Conservation (phyloP, 1,139 yeast genomes). For the Sugiyamaella sp. region DNA sequence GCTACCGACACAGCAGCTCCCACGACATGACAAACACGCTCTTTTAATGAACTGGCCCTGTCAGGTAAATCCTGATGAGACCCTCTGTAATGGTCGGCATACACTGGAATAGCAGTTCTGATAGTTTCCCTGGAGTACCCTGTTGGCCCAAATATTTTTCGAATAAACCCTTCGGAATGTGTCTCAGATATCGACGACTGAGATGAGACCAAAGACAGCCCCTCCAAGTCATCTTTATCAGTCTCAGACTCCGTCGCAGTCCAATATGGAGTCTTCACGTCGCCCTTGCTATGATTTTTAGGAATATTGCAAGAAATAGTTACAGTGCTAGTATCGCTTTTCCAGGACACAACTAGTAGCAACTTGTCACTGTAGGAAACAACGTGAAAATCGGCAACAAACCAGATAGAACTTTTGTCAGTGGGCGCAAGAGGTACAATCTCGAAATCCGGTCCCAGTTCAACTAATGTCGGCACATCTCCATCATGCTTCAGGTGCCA, state of each 20-base stretch:
- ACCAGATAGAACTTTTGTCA: slow-evolving; percentile 53
- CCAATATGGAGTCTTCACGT: slow-evolving; percentile 7
- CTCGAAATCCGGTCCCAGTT: slow-evolving; percentile 40
- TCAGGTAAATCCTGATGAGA: slow-evolving; percentile 11
- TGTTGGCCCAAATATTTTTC: slow-evolving; percentile 53
- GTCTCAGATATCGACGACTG: slow-evolving; percentile 33
- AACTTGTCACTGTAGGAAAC: slow-evolving; percentile 35
- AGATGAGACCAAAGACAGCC: not conserved
- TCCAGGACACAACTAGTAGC: slow-evolving; percentile 56
- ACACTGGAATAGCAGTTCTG: slow-evolving; percentile 48
- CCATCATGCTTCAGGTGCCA: slow-evolving; percentile 43
- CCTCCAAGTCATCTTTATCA: slow-evolving; percentile 18
- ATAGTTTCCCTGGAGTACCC: slow-evolving; percentile 51
- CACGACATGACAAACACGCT: slow-evolving; percentile 40
- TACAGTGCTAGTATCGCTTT: slow-evolving; percentile 60
- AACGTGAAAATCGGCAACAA: slow-evolving; percentile 45
- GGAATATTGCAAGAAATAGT: slow-evolving; percentile 44
- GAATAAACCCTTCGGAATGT: slow-evolving; percentile 46
- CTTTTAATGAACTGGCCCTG: slow-evolving; percentile 33
- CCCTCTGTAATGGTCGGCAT: slow-evolving; percentile 38
- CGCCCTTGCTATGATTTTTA: slow-evolving; percentile 5
- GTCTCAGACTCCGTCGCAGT: slow-evolving; percentile 3
- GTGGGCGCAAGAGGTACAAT: slow-evolving; percentile 35
- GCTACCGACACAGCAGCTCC: slow-evolving; percentile 36
- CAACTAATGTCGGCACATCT: slow-evolving; percentile 32